Evolutionary conservation across 2,329 filamentous ascomycete species (phyloP).

Genomic region (Aureobasidium vineae): DNA sequence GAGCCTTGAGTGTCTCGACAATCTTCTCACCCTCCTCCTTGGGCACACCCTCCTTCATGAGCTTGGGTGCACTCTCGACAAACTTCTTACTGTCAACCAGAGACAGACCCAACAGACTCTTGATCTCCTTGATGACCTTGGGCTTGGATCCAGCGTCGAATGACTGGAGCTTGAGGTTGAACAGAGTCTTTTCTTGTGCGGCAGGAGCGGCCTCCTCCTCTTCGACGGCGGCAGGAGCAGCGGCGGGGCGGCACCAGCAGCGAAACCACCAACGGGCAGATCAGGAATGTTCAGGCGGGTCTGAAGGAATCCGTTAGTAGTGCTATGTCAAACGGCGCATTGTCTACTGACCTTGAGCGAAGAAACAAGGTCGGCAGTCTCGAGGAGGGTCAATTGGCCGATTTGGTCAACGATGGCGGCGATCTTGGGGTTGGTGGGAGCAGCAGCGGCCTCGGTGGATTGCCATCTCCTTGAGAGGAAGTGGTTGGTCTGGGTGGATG

Average conservation of each 20-base stretch:
- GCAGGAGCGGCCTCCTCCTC: conserved; percentile 88
- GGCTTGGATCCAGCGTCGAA: conserved; percentile 90
- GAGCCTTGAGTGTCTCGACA: conserved; percentile 85
- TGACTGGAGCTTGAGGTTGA: conserved; percentile 89
- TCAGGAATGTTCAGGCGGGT: conserved; percentile 96
- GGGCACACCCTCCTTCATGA: conserved; percentile 97
- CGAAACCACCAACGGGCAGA: conserved; percentile 89
- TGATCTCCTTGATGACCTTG: conserved; percentile 99
- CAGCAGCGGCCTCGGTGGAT: conserved; percentile 66
- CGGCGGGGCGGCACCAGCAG: conserved; percentile 61
- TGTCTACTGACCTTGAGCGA: conserved; percentile 74
- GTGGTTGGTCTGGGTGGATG: conserved; percentile 22
- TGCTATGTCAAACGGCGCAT: conserved; percentile 23
- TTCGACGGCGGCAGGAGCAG: conserved; percentile 64
- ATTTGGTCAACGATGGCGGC: conserved; percentile 95
- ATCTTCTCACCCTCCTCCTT: conserved; percentile 99
- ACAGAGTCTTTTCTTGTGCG: conserved; percentile 90
- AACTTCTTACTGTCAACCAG: conserved; percentile 99
- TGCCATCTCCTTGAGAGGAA: conserved; percentile 68
- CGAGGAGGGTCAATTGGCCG: conserved; percentile 93
- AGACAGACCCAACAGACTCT: conserved; percentile 88
- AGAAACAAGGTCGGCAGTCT: conserved; percentile 94
- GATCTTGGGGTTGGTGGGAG: conserved; percentile 78
- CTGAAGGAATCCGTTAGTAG: conserved; percentile 50
- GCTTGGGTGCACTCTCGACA: conserved; percentile 95